Base-by-base conservation (phyloP, 441 rosid species). In the Cnidoscolus chayamansa region DNA sequence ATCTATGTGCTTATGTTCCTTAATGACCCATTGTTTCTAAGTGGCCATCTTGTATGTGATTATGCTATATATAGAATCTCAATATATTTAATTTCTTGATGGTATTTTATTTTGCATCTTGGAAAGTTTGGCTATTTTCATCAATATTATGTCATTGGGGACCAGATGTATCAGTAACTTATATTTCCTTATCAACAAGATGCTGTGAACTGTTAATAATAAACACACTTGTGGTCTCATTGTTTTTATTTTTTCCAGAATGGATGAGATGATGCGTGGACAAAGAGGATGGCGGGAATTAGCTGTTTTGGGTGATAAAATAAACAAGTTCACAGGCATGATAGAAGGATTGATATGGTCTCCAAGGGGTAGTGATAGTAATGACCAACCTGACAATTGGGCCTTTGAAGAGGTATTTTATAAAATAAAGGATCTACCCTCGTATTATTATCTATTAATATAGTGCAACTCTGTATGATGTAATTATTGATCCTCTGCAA, bases 231-330 rank as follows among this genome's bases (percentile, higher is more conserved):
- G 48, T 56, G 32, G 7, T 56, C 67, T 45, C 16, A 4, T 50
- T 47, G 0, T 16, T 15, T 73, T 25, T 25, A 50, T 63, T 57
- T 25, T 63, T 49, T 77, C 66, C 84, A 93, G 98, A 81, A 91
- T 91, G 97, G 97, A 93, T 77, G 97, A 90, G 81, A 91, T 95
- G 99, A 95, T 95, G 99, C 89, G 87, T 54, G 98, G 98, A 60
- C 98, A 93, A 83, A 84, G 96, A 81, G 97, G 97, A 64, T 93
- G 98, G 98, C 85, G 96, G 67, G 98, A 93, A 79, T 83, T 93
- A 76, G 94, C 98, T 70, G 75, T 84, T 57, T 83, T 94, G 72
- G 97, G 97, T 35, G 96, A 91, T 77, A 94, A 85, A 76, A 81
- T 91, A 71, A 88, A 90, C 86, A 91, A 93, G 86, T 86, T 93